A percentile compares a stretch with the other conserved stretches of the same genome.
Conservation (phyloP, 805 yeast genomes). For the Grigorovia humatica region DNA sequence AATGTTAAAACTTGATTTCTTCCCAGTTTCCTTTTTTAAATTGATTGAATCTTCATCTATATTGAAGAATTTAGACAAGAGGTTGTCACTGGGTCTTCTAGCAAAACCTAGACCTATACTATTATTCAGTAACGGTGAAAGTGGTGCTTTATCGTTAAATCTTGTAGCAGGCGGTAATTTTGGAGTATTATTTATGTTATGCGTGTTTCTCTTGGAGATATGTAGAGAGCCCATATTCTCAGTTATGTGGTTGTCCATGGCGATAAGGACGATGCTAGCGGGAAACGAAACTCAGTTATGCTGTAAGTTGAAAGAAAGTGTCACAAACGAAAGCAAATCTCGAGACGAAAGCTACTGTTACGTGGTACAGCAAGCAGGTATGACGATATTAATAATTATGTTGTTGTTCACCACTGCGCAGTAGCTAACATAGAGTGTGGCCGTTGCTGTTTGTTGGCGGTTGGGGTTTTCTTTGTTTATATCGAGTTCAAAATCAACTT, state of each 20-base stretch:
- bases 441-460: background rate
- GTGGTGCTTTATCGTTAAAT: background rate
- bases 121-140: conserved; percentile 6
- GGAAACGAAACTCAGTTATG: background rate
- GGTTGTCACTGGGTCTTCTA: conserved; percentile 27
- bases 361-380: background rate
- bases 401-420: background rate
- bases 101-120: conserved; percentile 21
- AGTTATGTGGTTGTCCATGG: background rate
- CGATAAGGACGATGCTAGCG: background rate
- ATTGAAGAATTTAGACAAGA: conserved; percentile 11
- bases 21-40: background rate
- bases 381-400: background rate
- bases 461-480: background rate
- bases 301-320: background rate
- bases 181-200: background rate
- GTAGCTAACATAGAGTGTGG: background rate
- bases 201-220: background rate
- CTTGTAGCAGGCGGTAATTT: background rate
- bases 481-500: background rate
- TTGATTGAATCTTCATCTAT: background rate
- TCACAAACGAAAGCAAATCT: background rate
- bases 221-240: background rate
- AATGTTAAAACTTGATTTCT: background rate
- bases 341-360: background rate